These are phyloP conservation scores for Fraxinus floribunda DNA, from an alignment of 305 asterid species.

Conservation along the genomic window DNA sequence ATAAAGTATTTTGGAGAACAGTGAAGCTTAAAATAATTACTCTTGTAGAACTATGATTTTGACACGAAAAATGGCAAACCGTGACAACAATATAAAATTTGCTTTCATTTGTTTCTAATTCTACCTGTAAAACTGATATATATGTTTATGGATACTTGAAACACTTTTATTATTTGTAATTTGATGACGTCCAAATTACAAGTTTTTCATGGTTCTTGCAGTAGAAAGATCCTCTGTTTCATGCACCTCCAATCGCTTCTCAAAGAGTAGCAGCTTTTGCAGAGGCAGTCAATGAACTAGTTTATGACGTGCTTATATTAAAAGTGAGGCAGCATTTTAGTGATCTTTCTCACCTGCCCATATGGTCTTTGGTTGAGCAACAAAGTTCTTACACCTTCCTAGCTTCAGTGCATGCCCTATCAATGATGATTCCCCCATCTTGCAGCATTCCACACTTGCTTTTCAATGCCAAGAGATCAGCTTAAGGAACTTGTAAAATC, in stretches of 20 bases:
- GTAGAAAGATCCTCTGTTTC: conserved; percentile 98
- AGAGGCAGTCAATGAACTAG: conserved; percentile 91
- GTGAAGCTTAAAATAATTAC: background rate
- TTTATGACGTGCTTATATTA: conserved; percentile 84
- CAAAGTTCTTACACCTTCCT: conserved; percentile 69
- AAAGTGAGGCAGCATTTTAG: conserved; percentile 82
- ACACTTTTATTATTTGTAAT: background rate
- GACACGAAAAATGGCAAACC: background rate
- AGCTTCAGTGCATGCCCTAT: conserved; percentile 89
- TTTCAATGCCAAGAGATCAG: conserved; percentile 69
- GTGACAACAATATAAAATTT: background rate
- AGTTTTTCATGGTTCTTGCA: conserved; percentile 47
- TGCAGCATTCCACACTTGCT: conserved; percentile 74
- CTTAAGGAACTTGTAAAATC: conserved; percentile 72
- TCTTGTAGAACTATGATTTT: background rate
- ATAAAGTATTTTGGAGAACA: background rate
- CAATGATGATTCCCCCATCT: conserved; percentile 81
- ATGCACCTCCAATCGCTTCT: conserved; percentile 90
- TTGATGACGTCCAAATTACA: background rate
- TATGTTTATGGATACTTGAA: background rate
- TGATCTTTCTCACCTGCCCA: conserved; percentile 59
- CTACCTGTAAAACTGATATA: background rate
- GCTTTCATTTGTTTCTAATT: background rate
- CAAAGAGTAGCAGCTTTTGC: conserved; percentile 87
- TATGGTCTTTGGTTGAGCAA: conserved; percentile 94